A percentile compares a stretch with the other conserved stretches of the same genome.
Conservation (phyloP, 2,329 filamentous ascomycete species). For the Penicillium sp. region DNA sequence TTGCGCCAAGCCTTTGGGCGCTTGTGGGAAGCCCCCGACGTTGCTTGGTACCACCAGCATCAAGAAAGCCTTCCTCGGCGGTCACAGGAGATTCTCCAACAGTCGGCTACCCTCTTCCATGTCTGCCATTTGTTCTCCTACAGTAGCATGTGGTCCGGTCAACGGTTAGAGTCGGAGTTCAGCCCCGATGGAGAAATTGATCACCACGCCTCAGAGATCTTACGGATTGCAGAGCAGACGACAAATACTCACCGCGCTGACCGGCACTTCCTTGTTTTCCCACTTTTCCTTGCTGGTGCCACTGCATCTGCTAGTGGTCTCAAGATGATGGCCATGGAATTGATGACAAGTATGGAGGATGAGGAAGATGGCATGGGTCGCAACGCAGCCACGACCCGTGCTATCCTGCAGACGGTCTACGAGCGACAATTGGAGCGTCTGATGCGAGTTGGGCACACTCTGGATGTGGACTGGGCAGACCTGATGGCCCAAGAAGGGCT, state of each 20-base stretch:
- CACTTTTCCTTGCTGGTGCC: constrained; percentile 55
- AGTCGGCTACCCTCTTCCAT: constrained; percentile 49
- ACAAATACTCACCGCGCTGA: constrained; percentile 41
- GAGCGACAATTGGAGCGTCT: constrained; percentile 49
- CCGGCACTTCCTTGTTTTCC: constrained; percentile 52
- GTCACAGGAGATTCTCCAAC: constrained; percentile 43
- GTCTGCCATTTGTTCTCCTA: constrained; percentile 54
- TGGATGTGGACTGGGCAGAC: constrained; percentile 54
- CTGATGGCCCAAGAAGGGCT: constrained; percentile 49
- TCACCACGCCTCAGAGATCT: constrained; percentile 46
- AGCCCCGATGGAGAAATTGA: constrained; percentile 45
- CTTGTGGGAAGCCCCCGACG: constrained; percentile 41
- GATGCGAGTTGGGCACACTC: constrained; percentile 40
- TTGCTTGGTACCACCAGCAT: constrained; percentile 37
- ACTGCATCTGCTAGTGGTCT: constrained; percentile 43
- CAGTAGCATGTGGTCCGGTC: constrained; percentile 55
- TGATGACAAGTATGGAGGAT: constrained; percentile 51
- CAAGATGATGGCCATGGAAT: constrained; percentile 50
- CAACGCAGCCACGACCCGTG: constrained; percentile 48
- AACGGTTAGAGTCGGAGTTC: constrained; percentile 43
- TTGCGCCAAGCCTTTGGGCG: constrained; percentile 39
- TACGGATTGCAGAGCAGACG: constrained; percentile 46
- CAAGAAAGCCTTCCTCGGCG: constrained; percentile 38
- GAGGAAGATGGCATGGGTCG: constrained; percentile 47
- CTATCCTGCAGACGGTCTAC: constrained; percentile 50